Evolutionary conservation across 352 stramenopile species (phyloP).

Genomic region (Phytophthora melonis): DNA sequence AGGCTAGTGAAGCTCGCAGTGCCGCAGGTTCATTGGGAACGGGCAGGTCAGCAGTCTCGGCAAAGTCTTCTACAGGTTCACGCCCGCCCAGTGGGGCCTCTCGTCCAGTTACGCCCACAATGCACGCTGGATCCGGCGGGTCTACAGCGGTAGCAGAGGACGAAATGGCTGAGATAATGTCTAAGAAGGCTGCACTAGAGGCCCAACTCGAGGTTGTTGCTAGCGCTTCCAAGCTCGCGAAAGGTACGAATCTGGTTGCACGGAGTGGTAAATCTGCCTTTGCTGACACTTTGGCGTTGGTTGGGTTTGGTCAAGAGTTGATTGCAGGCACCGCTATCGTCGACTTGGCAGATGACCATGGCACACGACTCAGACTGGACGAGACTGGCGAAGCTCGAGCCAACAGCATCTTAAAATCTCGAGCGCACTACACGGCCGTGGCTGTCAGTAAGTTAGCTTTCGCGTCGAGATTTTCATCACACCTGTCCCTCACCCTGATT

Average conservation of each 20-base stretch:
- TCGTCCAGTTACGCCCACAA: conserved; percentile 25
- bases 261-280: background rate
- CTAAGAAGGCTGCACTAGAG: conserved; percentile 55
- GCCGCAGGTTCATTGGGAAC: conserved; percentile 20
- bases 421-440: conserved; percentile 59
- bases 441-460: conserved; percentile 58
- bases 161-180: conserved; percentile 28
- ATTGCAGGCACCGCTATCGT: conserved; percentile 46
- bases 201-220: conserved; percentile 64
- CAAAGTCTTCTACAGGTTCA: conserved; percentile 12
- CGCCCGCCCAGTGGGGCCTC: conserved; percentile 29
- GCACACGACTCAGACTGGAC: conserved; percentile 58
- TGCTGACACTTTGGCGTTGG: background rate
- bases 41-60: conserved; percentile 3
- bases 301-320: conserved; percentile 48
- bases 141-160: conserved; percentile 28
- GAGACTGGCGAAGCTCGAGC: conserved; percentile 43
- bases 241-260: conserved; percentile 43
- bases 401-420: conserved; percentile 53
- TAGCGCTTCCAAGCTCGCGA: conserved; percentile 52
- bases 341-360: conserved; percentile 62
- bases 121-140: conserved; percentile 4
- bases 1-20: conserved; percentile 16
- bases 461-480: background rate
- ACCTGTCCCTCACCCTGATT: conserved; percentile 1